Evolutionary conservation across 2,329 filamentous ascomycete genomes (phyloP).

Genomic region (Colletotrichum eleusines): DNA sequence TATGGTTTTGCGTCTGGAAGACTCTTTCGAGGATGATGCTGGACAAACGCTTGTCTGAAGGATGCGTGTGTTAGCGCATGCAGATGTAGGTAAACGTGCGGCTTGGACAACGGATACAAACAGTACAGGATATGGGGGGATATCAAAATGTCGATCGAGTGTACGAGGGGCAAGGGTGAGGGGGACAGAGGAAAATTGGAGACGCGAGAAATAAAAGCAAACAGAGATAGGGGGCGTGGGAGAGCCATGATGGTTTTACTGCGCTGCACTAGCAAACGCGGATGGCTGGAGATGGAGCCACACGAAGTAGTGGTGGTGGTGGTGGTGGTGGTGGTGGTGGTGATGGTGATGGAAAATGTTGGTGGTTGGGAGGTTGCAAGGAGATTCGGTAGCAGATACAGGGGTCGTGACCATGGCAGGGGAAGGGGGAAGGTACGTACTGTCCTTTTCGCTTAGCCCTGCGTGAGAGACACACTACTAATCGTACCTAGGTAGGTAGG

Average conservation of each 20-base stretch:
- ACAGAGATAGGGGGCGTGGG: slow-evolving; percentile 26
- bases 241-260: slow-evolving; percentile 41
- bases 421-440: background rate
- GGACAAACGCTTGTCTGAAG: background rate
- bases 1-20: slow-evolving; percentile 3
- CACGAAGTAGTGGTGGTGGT: slow-evolving; percentile 40
- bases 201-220: slow-evolving; percentile 28
- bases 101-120: background rate
- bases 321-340: slow-evolving; percentile 38
- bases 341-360: slow-evolving; percentile 39
- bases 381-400: slow-evolving; percentile 15
- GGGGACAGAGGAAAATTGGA: slow-evolving; percentile 26
- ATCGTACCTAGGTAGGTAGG: too few relatives aligned
- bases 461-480: too few relatives aligned
- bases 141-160: slow-evolving; percentile 18
- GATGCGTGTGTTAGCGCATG: background rate
- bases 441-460: background rate
- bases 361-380: slow-evolving; percentile 42
- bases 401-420: slow-evolving; percentile 7
- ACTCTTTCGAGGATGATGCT: background rate
- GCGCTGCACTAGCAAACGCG: slow-evolving; percentile 32
- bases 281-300: slow-evolving; percentile 39
- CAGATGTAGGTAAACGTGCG: background rate
- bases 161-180: background rate
- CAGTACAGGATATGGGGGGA: slow-evolving; percentile 22